Percentiles rank a stretch among this genome's conserved stretches.
Conservation (phyloP, 1,284 basidiomycete species). For the Malassezia psittaci region DNA sequence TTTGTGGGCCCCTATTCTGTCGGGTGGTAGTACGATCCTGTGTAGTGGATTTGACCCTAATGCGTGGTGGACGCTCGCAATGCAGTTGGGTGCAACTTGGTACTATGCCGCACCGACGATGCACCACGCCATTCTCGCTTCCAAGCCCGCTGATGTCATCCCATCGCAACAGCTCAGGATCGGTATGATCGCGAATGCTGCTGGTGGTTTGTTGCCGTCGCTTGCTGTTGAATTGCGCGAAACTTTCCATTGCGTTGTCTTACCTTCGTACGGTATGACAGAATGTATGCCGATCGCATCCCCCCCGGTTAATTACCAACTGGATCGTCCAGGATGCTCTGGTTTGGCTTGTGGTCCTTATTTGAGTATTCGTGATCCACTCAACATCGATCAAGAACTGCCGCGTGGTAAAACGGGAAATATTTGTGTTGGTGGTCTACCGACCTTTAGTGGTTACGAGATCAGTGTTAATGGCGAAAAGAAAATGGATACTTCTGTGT, state of each 20-base stretch:
- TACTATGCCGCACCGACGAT: conserved; percentile 48
- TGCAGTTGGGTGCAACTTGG: conserved; percentile 46
- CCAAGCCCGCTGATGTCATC: conserved; percentile 37
- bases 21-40: conserved; percentile 45
- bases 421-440: conserved; percentile 43
- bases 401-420: conserved; percentile 43
- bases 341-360: conserved; percentile 46
- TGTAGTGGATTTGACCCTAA: conserved; percentile 46
- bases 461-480: conserved; percentile 30
- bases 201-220: conserved; percentile 46
- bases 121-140: conserved; percentile 47
- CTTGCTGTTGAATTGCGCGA: conserved; percentile 45
- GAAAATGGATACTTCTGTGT: conserved; percentile 42
- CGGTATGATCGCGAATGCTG: conserved; percentile 47
- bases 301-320: conserved; percentile 44
- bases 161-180: conserved; percentile 36
- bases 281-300: conserved; percentile 49
- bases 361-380: conserved; percentile 45
- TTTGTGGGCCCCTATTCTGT: conserved; percentile 45
- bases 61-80: conserved; percentile 43
- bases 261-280: conserved; percentile 48
- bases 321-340: conserved; percentile 46
- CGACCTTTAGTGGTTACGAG: conserved; percentile 46
- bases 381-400: conserved; percentile 40
- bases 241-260: conserved; percentile 41